Evolutionary conservation across 2,329 filamentous ascomycete genomes (phyloP), one percentile per base, ranked within the genome.

Genomic region (Leptoxyphium fumago): DNA sequence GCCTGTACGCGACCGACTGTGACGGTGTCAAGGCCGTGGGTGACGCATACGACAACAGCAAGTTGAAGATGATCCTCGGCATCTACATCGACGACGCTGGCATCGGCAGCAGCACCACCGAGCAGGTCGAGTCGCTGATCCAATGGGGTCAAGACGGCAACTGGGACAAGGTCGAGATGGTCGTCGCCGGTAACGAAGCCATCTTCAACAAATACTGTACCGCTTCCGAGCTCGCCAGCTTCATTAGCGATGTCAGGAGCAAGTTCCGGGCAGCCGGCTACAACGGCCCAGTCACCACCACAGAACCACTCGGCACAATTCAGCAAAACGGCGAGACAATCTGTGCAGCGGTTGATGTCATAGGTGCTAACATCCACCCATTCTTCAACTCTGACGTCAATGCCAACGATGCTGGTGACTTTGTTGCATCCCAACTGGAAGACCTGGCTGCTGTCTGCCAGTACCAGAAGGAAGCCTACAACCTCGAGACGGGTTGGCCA

Each of bases 1-100:
- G 89, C 64, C 72, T 91, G 61, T 96, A 96, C 78, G 85, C 82
- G 51, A 88, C 87, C 54, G 88, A 95, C 75, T 96, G 89, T 74
- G 72, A 75, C 65, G 82, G 81, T 44, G 82, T 94, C 48, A 66
- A 78, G 61, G 80, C 76, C 64, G 80, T 95, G 46, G 84, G 84
- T 50, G 64, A 67, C 38, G 83, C 84, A 47, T 79, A 74, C 66
- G 64, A 74, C 57, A 64, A 74, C 55, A 61, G 80, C 63, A 80
- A 81, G 48, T 60, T 95, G 48, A 80, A 81, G 63, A 70, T 95
- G 64, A 89, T 95, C 64, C 68, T 93, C 48, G 89, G 89, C 63
- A 74, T 96, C 69, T 94, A 82, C 72, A 82, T 95, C 63, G 79
- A 82, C 66, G 68, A 66, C 51, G 70, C 61, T 41, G 72, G 71